Evolutionary conservation across 257 asterid genomes (phyloP).

Genomic region (Fraxinus pennsylvanica): DNA sequence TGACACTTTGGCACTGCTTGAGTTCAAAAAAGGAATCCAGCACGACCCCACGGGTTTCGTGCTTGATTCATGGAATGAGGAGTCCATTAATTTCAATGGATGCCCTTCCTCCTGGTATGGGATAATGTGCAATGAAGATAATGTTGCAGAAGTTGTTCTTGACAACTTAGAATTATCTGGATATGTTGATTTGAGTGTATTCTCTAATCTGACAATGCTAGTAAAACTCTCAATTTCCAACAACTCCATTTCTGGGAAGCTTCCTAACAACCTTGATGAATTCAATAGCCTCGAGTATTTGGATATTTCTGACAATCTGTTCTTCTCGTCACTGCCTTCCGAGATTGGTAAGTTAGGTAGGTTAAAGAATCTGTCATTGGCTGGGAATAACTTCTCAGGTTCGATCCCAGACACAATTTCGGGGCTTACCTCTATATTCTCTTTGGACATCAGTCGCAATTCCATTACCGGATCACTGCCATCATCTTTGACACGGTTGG

Average conservation of each 20-base stretch:
- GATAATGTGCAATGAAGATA: slow-evolving; percentile 84
- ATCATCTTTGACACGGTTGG: slow-evolving; percentile 53
- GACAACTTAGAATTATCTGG: slow-evolving; percentile 71
- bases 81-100: slow-evolving; percentile 65
- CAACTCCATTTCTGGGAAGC: slow-evolving; percentile 68
- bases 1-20: slow-evolving; percentile 65
- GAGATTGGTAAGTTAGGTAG: slow-evolving; percentile 59
- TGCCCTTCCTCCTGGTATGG: slow-evolving; percentile 99
- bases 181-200: slow-evolving; percentile 66
- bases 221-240: slow-evolving; percentile 86
- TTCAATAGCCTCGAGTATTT: slow-evolving; percentile 77
- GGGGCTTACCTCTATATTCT: slow-evolving; percentile 57
- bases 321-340: slow-evolving; percentile 67
- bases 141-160: slow-evolving; percentile 88
- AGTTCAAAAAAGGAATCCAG: slow-evolving; percentile 48
- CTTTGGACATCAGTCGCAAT: slow-evolving; percentile 73
- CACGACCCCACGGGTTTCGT: slow-evolving; percentile 56
- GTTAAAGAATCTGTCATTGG: slow-evolving; percentile 66
- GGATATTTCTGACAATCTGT: slow-evolving; percentile 73
- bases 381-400: slow-evolving; percentile 87
- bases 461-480: slow-evolving; percentile 68
- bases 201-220: slow-evolving; percentile 80
- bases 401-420: slow-evolving; percentile 66
- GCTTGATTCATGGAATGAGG: slow-evolving; percentile 56
- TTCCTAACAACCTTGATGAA: slow-evolving; percentile 53